A percentile compares a stretch with the other conserved stretches of the same genome.
Evolutionary conservation across 106 monocot genomes (phyloP).

Genomic region (Dendrobium nobile): DNA sequence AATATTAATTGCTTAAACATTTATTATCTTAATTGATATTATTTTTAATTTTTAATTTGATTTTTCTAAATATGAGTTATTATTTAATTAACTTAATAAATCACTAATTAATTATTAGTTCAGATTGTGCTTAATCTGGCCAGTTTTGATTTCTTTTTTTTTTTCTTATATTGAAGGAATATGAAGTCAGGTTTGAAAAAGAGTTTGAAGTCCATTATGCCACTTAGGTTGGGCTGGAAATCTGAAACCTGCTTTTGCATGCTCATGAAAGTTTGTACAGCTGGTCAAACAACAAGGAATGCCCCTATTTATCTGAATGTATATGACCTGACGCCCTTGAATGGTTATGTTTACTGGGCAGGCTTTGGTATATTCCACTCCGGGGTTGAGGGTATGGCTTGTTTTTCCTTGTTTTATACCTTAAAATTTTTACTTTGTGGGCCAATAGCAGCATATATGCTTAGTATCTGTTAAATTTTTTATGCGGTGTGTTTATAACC

Average conservation of each 20-base stretch:
- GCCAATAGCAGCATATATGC: neutral
- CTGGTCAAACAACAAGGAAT: conserved; percentile 11
- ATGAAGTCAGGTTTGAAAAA: conserved; percentile 39
- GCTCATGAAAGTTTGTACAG: conserved; percentile 16
- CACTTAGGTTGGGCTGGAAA: conserved; percentile 24
- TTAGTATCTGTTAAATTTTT: neutral
- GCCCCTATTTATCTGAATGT: conserved; percentile 63
- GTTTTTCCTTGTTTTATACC: neutral
- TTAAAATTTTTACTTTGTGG: neutral
- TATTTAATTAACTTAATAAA: too few species aligned
- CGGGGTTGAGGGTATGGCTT: conserved; percentile 49
- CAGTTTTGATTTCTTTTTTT: neutral
- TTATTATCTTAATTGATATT: too few species aligned
- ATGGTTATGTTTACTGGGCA: conserved; percentile 59
- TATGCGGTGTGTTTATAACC: neutral
- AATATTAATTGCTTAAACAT: too few species aligned
- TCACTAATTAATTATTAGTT: too few species aligned
- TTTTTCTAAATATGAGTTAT: too few species aligned
- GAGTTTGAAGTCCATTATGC: conserved; percentile 23
- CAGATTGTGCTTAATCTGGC: too few species aligned
- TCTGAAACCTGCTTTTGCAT: conserved; percentile 33
- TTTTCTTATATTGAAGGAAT: conserved; percentile 14
- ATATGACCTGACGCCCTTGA: conserved; percentile 56
- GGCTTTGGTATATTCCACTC: conserved; percentile 62
- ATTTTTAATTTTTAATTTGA: too few species aligned